Conservation (phyloP, 108 stramenopile genomes). For the Cyclotella distinguenda region DNA sequence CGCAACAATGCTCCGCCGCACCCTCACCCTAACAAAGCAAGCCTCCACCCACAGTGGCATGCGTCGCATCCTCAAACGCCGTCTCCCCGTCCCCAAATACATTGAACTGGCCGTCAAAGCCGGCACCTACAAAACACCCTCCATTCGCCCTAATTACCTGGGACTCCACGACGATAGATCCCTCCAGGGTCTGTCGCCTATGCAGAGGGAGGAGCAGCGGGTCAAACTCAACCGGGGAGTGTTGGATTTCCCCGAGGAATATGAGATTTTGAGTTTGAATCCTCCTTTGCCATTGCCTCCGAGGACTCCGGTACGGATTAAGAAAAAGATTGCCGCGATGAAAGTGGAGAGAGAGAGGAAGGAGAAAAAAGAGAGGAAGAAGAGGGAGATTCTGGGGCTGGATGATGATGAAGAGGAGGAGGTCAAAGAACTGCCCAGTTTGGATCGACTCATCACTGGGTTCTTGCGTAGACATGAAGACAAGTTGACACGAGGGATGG, state of each 20-base stretch:
- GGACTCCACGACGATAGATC: constrained; percentile 35
- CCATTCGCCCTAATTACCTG: constrained; percentile 42
- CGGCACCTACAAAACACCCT: constrained; percentile 49
- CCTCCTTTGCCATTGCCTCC: constrained; percentile 72
- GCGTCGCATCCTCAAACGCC: constrained; percentile 49
- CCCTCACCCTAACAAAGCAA: constrained; percentile 34
- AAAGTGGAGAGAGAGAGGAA: constrained; percentile 18
- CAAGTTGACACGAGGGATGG: constrained; percentile 14
- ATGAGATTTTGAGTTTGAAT: constrained; percentile 70
- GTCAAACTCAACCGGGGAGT: constrained; percentile 48
- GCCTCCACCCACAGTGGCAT: constrained; percentile 50
- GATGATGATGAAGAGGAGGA: constrained; percentile 20
- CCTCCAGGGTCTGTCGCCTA: not conserved
- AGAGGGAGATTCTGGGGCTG: constrained; percentile 2
- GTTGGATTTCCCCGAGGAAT: constrained; percentile 72
- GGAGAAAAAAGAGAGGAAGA: constrained; percentile 18
- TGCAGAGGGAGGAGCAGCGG: constrained; percentile 30
- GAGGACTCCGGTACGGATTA: constrained; percentile 46
- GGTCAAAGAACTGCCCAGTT: constrained; percentile 19
- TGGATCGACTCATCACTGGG: constrained; percentile 58
- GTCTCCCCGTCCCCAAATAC: constrained; percentile 44
- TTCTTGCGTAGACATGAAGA: constrained; percentile 56
- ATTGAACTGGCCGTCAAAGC: constrained; percentile 53
- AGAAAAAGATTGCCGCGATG: constrained; percentile 28
- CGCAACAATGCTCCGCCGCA: constrained; percentile 31